These are phyloP conservation scores for Zygotorulaspora florentina DNA, from an alignment of 805 yeast genomes.

Conservation along the genomic window DNA sequence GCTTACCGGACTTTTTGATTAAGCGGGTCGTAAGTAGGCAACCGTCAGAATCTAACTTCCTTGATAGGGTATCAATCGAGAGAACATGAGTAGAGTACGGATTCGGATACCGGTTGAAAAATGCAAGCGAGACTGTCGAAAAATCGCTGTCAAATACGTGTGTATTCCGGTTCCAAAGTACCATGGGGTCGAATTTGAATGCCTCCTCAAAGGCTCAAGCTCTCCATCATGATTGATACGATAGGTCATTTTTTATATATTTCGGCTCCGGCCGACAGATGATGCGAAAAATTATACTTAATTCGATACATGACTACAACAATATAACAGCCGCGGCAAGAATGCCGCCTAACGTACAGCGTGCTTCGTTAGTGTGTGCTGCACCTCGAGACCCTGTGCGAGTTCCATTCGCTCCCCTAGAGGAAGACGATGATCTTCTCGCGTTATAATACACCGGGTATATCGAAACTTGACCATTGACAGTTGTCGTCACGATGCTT, in stretches of 20 bases:
- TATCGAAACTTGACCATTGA: not conserved
- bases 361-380: not conserved
- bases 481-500: not conserved
- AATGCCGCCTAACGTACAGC: not conserved
- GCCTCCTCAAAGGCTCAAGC: not conserved
- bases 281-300: no score
- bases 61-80: conserved; percentile 72
- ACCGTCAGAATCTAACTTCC: conserved; percentile 56
- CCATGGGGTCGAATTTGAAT: conserved; percentile 43
- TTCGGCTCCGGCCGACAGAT: no score
- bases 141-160: conserved; percentile 64
- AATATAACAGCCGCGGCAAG: not conserved
- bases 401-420: not conserved
- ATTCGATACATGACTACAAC: not conserved
- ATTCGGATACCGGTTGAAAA: conserved; percentile 65
- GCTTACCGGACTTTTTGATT: conserved; percentile 70
- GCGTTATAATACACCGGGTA: not conserved
- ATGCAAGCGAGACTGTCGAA: conserved; percentile 68
- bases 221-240: not conserved
- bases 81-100: conserved; percentile 85
- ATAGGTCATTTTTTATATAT: no score
- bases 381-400: not conserved
- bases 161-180: conserved; percentile 52
- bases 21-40: conserved; percentile 67
- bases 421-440: not conserved